Base-by-base conservation (phyloP, 768 basidiomycete genomes). In the Coprinopsis marcescibilis region DNA sequence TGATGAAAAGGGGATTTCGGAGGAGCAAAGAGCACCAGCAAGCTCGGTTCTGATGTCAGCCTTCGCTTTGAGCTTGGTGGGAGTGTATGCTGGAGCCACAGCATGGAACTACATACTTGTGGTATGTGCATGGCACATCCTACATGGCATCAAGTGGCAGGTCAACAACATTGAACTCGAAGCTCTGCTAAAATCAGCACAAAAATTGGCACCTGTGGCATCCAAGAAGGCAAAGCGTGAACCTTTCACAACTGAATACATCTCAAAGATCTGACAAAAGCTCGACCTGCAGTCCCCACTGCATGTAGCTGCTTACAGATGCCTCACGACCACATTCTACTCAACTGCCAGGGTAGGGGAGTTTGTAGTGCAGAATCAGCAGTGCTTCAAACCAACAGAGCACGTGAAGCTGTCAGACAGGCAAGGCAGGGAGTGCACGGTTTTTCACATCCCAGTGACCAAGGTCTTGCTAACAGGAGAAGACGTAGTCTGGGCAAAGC, bases 91-190 rank as follows among this genome's bases (percentile, higher is more conserved):
- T 0, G 59, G 57, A 0, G 49, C 43, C 13, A 60, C 69, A 0
- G 50, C 76, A 0, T 27, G 42, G 1, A 75, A 73, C 55, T 73
- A 70, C 45, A n/a, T 73, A 0, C 49, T 52, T 1, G 68, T 65
- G 0, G 35, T 77, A 1, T 52, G 64, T 1, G 72, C 75, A 2
- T 78, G 75, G 75, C 73, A 78, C 51, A 56, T 67, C 1, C 40
- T 76, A 0, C 73, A 78, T 46, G 59, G 71, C 0, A 3, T 69
- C 0, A 34, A 20, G 0, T 75, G 68, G 67, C 35, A 14, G 1
- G 45, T 66, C 1, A 51, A 68, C 21, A 34, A 59, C 0, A 33
- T 35, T 0, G 55, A 65, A 17, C 25, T 69, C 11, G 57, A 67
- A 0, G 47, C 58, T 0, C 24, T 69, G 0, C 52, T 76, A 0